Conservation (phyloP, 73 alveolate species). For the Paramecium pentaurelia region DNA sequence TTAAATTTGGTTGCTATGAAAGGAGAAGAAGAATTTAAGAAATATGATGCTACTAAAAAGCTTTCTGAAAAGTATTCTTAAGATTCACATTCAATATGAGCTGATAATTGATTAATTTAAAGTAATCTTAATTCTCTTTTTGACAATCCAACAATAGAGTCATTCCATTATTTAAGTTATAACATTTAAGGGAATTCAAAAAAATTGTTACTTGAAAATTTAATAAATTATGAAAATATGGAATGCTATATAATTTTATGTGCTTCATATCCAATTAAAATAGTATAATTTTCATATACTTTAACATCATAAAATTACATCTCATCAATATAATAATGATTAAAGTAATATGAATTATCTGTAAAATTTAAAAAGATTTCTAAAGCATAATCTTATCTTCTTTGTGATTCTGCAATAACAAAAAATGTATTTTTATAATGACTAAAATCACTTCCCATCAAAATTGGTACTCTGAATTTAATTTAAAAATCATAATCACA, state of each 20-base stretch:
- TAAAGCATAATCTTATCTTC: slow-evolving; percentile 9
- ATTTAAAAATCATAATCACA: slow-evolving; percentile 15
- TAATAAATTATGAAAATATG: not conserved
- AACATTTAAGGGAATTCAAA: not conserved
- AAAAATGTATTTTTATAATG: not conserved
- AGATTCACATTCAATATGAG: not conserved
- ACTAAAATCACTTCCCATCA: not conserved
- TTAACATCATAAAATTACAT: slow-evolving; percentile 24
- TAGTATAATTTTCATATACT: slow-evolving; percentile 6
- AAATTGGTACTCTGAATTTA: not conserved
- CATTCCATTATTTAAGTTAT: not conserved
- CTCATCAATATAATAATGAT: not conserved
- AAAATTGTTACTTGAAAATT: not conserved
- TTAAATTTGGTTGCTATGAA: not conserved
- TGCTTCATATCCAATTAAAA: slow-evolving; percentile 28
- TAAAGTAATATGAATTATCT: not conserved
- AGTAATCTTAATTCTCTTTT: not conserved
- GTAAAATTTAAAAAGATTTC: not conserved
- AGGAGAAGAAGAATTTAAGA: not conserved
- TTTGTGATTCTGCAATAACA: not conserved
- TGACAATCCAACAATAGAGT: not conserved
- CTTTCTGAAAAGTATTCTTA: not conserved
- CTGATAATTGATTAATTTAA: not conserved
- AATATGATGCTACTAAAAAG: not conserved
- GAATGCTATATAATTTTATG: slow-evolving; percentile 32